These are phyloP conservation scores for Chaetoceros muelleri DNA, from an alignment of 108 stramenopile genomes.

Conservation along the genomic window DNA sequence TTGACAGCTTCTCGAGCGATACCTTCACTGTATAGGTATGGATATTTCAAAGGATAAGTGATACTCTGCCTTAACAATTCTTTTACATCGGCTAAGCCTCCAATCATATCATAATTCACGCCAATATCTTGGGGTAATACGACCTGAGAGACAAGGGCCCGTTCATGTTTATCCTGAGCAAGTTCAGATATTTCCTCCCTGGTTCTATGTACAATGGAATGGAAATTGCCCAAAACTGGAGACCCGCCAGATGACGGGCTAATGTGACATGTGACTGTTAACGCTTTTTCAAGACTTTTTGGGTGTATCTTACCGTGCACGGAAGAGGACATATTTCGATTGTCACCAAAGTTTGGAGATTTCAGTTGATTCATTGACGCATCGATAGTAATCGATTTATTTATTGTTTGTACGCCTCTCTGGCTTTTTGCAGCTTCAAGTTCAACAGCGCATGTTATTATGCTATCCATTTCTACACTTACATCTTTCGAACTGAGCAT, in stretches of 20 bases:
- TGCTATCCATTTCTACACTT: slow-evolving; percentile 46
- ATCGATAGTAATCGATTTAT: slow-evolving; percentile 19
- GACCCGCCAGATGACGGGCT: slow-evolving; percentile 61
- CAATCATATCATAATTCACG: slow-evolving; percentile 94
- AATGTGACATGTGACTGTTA: slow-evolving; percentile 57
- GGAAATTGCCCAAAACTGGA: slow-evolving; percentile 16
- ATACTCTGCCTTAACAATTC: slow-evolving; percentile 89
- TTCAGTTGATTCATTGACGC: slow-evolving; percentile 43
- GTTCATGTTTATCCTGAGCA: slow-evolving; percentile 88
- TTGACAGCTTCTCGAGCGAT: slow-evolving; percentile 90
- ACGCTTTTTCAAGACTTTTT: slow-evolving; percentile 60
- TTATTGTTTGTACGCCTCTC: slow-evolving; percentile 4
- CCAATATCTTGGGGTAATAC: slow-evolving; percentile 86
- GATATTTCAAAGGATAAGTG: slow-evolving; percentile 93
- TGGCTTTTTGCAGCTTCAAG: slow-evolving; percentile 72
- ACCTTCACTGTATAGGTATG: slow-evolving; percentile 90
- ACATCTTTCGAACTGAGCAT: slow-evolving; percentile 77
- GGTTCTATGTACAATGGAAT: slow-evolving; percentile 24
- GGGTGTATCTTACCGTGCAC: slow-evolving; percentile 40
- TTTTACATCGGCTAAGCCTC: slow-evolving; percentile 87
- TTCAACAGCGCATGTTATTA: slow-evolving; percentile 77
- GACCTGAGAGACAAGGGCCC: slow-evolving; percentile 73
- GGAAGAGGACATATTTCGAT: neutral
- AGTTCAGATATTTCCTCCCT: slow-evolving; percentile 72
- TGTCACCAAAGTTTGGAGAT: slow-evolving; percentile 15